These are phyloP conservation scores for Plasmodium berghei DNA, from an alignment of 169 alveolate species.

Conservation along the genomic window DNA sequence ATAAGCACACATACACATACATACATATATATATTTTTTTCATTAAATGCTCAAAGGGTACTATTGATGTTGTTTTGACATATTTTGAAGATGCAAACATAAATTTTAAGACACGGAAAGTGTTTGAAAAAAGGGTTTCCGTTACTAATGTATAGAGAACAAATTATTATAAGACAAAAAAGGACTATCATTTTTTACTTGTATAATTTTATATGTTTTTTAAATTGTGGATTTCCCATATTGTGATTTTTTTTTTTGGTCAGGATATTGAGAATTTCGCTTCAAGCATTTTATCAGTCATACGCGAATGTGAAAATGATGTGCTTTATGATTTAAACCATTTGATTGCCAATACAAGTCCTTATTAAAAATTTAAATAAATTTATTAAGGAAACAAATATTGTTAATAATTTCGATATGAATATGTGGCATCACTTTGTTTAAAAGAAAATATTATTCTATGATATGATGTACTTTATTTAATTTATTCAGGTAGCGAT, in stretches of 20 bases:
- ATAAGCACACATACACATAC: background rate
- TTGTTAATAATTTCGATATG: too few species aligned
- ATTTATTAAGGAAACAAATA: background rate
- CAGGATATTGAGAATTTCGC: constrained; percentile 56
- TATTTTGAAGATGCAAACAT: constrained; percentile 74
- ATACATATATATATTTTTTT: background rate
- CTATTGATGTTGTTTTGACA: constrained; percentile 48
- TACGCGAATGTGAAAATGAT: constrained; percentile 42
- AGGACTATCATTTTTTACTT: constrained; percentile 2
- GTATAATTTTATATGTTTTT: background rate
- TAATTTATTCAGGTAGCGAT: constrained; percentile 19
- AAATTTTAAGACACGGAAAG: constrained; percentile 50
- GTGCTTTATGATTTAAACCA: constrained; percentile 44
- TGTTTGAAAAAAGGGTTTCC: constrained; percentile 40
- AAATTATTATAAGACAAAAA: background rate
- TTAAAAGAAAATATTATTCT: too few species aligned
- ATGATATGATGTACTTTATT: too few species aligned
- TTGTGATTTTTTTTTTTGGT: constrained; percentile 2
- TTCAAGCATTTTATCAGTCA: constrained; percentile 46
- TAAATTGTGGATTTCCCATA: background rate
- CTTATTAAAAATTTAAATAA: constrained; percentile 1
- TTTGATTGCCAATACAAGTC: constrained; percentile 43
- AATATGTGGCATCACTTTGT: too few species aligned
- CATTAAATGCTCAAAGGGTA: constrained; percentile 21
- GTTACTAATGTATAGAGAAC: constrained; percentile 34